phyloP scores from a whole-genome alignment of 306 rosid species.

The Adenanthera pavonina region DNA sequence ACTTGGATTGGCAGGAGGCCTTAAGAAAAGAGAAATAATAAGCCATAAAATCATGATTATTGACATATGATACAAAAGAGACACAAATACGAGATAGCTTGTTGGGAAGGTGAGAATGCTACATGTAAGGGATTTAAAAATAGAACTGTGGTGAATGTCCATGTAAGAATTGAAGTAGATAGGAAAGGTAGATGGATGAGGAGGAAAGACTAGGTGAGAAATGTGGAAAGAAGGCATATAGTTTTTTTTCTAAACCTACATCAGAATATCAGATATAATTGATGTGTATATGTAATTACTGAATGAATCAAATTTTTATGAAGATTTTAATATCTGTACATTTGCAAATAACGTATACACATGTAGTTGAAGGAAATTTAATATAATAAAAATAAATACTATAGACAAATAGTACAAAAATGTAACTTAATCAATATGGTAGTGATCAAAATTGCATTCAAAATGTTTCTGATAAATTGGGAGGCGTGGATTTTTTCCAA shows the following conservation, averaged over 20 bases:
- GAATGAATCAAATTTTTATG: neutral
- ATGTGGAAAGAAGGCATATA: conserved; percentile 25
- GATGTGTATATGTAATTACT: conserved; percentile 10
- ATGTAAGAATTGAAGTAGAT: conserved; percentile 8
- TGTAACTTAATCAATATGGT: conserved; percentile 8
- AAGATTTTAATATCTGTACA: conserved; percentile 6
- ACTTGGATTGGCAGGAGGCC: neutral
- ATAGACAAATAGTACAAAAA: neutral
- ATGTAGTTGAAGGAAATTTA: neutral
- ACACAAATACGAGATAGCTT: neutral
- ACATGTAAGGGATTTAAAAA: neutral
- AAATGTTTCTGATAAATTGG: conserved; percentile 5
- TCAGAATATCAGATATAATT: neutral
- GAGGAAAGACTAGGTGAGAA: neutral
- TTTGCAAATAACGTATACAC: neutral
- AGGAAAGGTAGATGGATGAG: conserved; percentile 13
- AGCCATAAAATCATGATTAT: neutral
- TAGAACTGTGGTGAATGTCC: neutral
- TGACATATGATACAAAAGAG: neutral
- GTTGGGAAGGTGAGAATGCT: conserved; percentile 7
- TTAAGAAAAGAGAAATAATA: neutral
- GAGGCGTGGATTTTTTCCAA: conserved; percentile 10
- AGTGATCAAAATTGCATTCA: conserved; percentile 15
- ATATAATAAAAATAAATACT: neutral
- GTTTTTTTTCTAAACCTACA: neutral